phyloP scores from a whole-genome alignment of 371 early-diverging fungal genomes.

The Apophysomyces elegans region DNA sequence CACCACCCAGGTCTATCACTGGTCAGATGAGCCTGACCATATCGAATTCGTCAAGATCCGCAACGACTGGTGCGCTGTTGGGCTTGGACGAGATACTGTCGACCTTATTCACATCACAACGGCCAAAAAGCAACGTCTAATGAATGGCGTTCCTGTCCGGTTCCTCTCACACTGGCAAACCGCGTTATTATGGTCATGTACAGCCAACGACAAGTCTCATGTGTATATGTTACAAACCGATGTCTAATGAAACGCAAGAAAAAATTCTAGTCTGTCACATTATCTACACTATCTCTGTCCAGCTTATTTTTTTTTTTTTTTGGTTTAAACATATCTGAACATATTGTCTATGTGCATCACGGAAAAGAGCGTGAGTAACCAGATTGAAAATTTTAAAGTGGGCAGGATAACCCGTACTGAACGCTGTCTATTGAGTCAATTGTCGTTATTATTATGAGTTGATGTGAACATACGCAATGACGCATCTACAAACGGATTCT shows the following conservation, averaged over 20 bases:
- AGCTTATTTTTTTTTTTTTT: slow-evolving; percentile 2
- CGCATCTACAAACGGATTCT: too few relatives aligned
- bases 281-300: background rate
- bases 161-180: slow-evolving; percentile 42
- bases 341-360: too few relatives aligned
- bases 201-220: slow-evolving; percentile 22
- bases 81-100: slow-evolving; percentile 40
- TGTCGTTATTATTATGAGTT: too few relatives aligned
- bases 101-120: slow-evolving; percentile 39
- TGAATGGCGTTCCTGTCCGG: slow-evolving; percentile 42
- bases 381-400: too few relatives aligned
- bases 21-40: slow-evolving; percentile 42
- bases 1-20: slow-evolving; percentile 42
- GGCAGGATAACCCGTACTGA: too few relatives aligned
- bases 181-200: slow-evolving; percentile 22
- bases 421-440: too few relatives aligned
- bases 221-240: slow-evolving; percentile 24
- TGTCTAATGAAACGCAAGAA: background rate
- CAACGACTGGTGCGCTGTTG: slow-evolving; percentile 43
- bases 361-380: too few relatives aligned
- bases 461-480: too few relatives aligned
- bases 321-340: background rate
- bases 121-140: slow-evolving; percentile 33
- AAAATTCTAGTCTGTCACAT: background rate
- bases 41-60: slow-evolving; percentile 41